Evolutionary conservation across 768 basidiomycete species (phyloP), one percentile per base, ranked within the genome.

Genomic region (Mycena vulgaris): DNA sequence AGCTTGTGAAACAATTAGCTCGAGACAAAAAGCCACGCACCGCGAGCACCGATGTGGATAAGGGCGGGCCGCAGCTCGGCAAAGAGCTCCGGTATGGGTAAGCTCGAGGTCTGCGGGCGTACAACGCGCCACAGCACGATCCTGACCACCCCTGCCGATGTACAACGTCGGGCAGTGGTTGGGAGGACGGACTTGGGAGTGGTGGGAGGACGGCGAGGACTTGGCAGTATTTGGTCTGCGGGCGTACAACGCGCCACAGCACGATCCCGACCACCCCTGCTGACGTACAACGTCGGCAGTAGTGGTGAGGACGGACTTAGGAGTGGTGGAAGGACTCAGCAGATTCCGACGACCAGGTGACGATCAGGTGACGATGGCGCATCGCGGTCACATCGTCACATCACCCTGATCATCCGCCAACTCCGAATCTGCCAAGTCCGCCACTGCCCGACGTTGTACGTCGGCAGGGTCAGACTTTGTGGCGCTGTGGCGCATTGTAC

Each of bases 201-300:
- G 35, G 35, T 37, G 35, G 35, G 35, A 37, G 35, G 35, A 37
- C 35, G 35, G 35, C 35, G 35, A 37, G 35, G 35, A 37, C 35
- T 37, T 37, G 35, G 35, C 35, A 37, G n/a, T n/a, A n/a, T n/a
- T n/a, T n/a, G n/a, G n/a, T n/a, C n/a, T n/a, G n/a, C n/a, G n/a
- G n/a, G n/a, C n/a, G n/a, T n/a, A 64, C 52, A 65, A 65, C 55
- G 53, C 55, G 52, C 52, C 31, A 55, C 63, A 65, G 63, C 49
- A 19, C 48, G 35, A 35, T 21, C 40, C 40, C 8, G 28, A 14
- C 40, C 4, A 31, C 16, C 57, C 49, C 66, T 61, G 66, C 66
- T 31, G 51, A 47, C 66, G 49, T 67, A 67, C 47, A 67, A 55
- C 42, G 58, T 47, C 40, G 30, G 65, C 47, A 66, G 65, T 49